Evolutionary conservation across 2,329 filamentous ascomycete genomes (phyloP).

Genomic region (Cordyceps cateniannulata): DNA sequence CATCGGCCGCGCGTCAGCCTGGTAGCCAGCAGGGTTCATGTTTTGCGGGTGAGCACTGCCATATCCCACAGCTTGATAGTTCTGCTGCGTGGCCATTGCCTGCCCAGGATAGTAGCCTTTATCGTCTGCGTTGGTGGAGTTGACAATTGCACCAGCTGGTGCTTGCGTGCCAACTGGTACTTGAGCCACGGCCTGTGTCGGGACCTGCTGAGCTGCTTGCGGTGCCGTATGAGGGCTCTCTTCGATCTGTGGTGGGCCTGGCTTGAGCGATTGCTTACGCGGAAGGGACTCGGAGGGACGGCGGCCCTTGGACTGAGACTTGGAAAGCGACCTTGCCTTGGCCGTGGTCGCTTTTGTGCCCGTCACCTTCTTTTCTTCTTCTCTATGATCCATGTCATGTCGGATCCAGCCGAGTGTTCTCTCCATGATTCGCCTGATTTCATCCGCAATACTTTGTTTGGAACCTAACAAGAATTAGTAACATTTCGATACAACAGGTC

Average conservation of each 20-base stretch:
- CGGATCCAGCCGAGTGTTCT: conserved; percentile 48
- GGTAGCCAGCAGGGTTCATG: conserved; percentile 19
- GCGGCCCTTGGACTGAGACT: background rate
- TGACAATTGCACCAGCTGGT: background rate
- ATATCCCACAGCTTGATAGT: conserved; percentile 27
- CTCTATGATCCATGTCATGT: conserved; percentile 37
- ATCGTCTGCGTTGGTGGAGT: conserved; percentile 12
- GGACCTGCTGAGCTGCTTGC: background rate
- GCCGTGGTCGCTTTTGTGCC: background rate
- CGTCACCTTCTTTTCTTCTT: conserved; percentile 15
- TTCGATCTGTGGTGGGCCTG: background rate
- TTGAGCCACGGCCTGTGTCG: background rate
- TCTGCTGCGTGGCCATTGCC: conserved; percentile 20
- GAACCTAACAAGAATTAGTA: conserved; percentile 31
- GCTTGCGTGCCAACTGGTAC: background rate
- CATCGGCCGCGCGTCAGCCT: conserved; percentile 21
- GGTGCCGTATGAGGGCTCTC: background rate
- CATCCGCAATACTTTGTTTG: conserved; percentile 35
- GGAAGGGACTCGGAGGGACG: background rate
- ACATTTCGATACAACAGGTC: background rate
- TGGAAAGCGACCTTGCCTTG: conserved; percentile 3
- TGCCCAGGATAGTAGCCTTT: conserved; percentile 26
- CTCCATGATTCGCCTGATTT: conserved; percentile 43
- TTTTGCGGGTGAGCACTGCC: conserved; percentile 20
- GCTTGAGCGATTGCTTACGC: conserved; percentile 2